A percentile compares a stretch with the other conserved stretches of the same genome.
Evolutionary conservation across 306 rosid genomes (phyloP).

Genomic region (Lupinus albus): DNA sequence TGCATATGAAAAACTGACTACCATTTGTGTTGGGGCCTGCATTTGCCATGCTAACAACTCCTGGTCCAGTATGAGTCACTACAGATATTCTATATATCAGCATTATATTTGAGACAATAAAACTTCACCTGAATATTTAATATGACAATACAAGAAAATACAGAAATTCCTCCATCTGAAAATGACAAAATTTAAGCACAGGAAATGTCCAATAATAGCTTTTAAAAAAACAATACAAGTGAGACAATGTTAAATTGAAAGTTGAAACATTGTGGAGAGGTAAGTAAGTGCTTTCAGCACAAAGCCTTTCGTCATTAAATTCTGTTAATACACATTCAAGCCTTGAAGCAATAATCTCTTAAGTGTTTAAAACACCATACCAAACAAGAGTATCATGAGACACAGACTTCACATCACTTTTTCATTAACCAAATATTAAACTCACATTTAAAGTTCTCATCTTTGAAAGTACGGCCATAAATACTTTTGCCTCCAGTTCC

Average conservation of each 20-base stretch:
- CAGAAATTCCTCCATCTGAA: not conserved
- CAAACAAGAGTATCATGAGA: not conserved
- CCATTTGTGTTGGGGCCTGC: constrained; percentile 99
- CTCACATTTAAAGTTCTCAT: constrained; percentile 94
- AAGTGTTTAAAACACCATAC: not conserved
- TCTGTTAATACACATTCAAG: not conserved
- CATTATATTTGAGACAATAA: constrained; percentile 28
- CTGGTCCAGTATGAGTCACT: constrained; percentile 87
- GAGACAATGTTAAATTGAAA: no score
- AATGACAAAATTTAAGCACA: constrained; percentile 8
- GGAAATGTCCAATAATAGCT: not conserved
- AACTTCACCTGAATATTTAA: not conserved
- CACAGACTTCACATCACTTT: not conserved
- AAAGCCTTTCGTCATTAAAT: no score
- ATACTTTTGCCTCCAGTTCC: constrained; percentile 98
- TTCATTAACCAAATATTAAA: not conserved
- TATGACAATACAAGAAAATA: not conserved
- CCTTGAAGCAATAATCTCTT: not conserved
- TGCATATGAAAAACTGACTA: constrained; percentile 96
- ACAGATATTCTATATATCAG: constrained; percentile 38
- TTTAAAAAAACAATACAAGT: not conserved
- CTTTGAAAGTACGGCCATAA: constrained; percentile 93
- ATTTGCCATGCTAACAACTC: constrained; percentile 97
- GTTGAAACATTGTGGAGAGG: no score
- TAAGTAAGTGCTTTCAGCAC: no score